Base-by-base conservation (phyloP, 192 early-diverging fungal genomes). In the Coemansia erecta region DNA sequence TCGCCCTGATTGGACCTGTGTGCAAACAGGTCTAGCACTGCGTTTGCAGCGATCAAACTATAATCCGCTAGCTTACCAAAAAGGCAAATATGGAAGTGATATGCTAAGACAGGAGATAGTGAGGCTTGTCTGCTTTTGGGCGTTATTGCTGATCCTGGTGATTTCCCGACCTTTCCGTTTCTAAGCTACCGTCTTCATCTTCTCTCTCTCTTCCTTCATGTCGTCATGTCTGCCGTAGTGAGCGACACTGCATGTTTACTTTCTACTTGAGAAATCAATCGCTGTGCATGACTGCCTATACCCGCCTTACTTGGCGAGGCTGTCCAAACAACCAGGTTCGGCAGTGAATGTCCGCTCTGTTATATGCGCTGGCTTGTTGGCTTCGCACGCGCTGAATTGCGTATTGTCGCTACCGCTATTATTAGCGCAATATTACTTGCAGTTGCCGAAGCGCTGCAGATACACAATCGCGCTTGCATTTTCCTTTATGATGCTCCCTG, bases 361-460 rank as follows among this genome's bases (percentile, higher is more conserved):
- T 11, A 37, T 7, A 10, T 37, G 6, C 35, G 6, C 10, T 37
- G 35, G 54, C 14, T 56, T 56, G 19, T 56, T 56, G 9, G 17
- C 44, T 50, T 56, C 61, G 31, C 60, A 54, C 60, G 42, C 60
- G 42, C 45, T 40, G 61, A 24, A 40, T 53, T 49, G 58, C 59
- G 57, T 59, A 66, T 66, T 66, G 64, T 66, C 39, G 45, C 56
- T 53, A 52, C 14, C 41, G 44, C 58, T 60, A 66, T 66, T 55
- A 66, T 60, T 66, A 54, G 63, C 31, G 63, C 56, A 65, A 65
- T 65, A 65, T 58, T 57, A 28, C 50, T 51, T 60, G 52, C 57
- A 58, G 50, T 66, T 66, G 64, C 64, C 64, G 64, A 46, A 33
- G 51, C 47, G 56, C 43, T 61, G 58, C 58, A 56, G 28, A 18